phyloP scores from a whole-genome alignment of 176 grass and related monocot species.

The Bothriochloa decipiens region DNA sequence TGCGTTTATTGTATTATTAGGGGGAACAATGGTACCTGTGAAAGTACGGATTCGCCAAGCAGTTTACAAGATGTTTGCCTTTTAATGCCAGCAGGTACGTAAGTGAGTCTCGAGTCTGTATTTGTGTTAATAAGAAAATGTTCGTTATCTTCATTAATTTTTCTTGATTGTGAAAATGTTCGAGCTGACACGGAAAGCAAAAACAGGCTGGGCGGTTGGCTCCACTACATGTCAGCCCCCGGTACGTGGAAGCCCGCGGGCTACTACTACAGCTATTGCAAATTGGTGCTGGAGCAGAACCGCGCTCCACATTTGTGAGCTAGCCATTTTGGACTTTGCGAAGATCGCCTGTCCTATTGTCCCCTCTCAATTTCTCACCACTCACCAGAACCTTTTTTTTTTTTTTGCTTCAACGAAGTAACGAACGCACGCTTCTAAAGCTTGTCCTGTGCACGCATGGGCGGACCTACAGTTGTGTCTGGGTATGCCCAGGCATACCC shows the following conservation, averaged over 20 bases:
- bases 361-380: conserved; percentile 1
- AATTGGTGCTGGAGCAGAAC: neutral
- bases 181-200: neutral
- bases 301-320: neutral
- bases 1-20: too few relatives aligned
- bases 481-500: too few relatives aligned
- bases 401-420: neutral
- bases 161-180: neutral
- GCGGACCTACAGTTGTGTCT: too few relatives aligned
- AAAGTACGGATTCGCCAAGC: too few relatives aligned
- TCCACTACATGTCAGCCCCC: neutral
- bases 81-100: too few relatives aligned
- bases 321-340: conserved; percentile 42
- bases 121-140: neutral
- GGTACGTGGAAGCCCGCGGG: conserved; percentile 21
- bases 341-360: conserved; percentile 35
- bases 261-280: neutral
- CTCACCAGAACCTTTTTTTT: conserved; percentile 30
- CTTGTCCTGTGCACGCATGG: conserved; percentile 55
- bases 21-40: too few relatives aligned
- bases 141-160: neutral
- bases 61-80: neutral
- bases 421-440: conserved; percentile 83
- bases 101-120: too few relatives aligned
- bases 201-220: neutral